Conservation (phyloP, 441 rosid species). For the Flueggea neowawraea region DNA sequence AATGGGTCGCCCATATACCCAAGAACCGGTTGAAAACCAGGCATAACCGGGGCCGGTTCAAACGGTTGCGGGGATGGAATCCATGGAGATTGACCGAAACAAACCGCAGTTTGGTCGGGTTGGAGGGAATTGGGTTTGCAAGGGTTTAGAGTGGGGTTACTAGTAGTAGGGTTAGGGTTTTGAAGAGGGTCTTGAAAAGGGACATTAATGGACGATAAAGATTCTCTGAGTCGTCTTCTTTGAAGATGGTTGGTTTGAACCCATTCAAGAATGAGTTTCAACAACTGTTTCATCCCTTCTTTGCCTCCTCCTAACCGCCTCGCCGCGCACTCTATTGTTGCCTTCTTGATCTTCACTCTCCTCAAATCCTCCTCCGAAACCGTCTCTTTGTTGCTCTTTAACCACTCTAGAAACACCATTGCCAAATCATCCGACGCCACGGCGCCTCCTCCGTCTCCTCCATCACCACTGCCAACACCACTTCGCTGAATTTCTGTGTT, state of each 20-base stretch:
- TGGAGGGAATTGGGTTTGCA: not conserved
- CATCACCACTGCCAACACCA: conserved; percentile 23
- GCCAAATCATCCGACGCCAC: conserved; percentile 64
- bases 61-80: conserved; percentile 26
- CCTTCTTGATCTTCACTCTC: conserved; percentile 85
- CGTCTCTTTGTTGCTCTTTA: conserved; percentile 73
- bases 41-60: conserved; percentile 14
- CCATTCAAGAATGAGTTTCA: conserved; percentile 96
- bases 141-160: conserved; percentile 26
- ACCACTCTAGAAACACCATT: conserved; percentile 82
- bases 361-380: conserved; percentile 88
- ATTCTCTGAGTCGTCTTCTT: conserved; percentile 34
- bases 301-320: conserved; percentile 89
- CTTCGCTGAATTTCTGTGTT: conserved; percentile 6
- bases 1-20: conserved; percentile 38
- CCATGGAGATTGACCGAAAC: conserved; percentile 41
- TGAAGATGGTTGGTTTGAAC: conserved; percentile 85
- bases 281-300: conserved; percentile 84
- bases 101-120: conserved; percentile 29
- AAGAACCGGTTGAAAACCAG: conserved; percentile 24
- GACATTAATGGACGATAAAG: conserved; percentile 14
- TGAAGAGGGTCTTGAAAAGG: conserved; percentile 27
- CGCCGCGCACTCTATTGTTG: conserved; percentile 88
- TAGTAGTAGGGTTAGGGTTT: conserved; percentile 51
- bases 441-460: conserved; percentile 11